These are phyloP conservation scores for Eimeria maxima DNA, from an alignment of 169 alveolate genomes.

Conservation along the genomic window DNA sequence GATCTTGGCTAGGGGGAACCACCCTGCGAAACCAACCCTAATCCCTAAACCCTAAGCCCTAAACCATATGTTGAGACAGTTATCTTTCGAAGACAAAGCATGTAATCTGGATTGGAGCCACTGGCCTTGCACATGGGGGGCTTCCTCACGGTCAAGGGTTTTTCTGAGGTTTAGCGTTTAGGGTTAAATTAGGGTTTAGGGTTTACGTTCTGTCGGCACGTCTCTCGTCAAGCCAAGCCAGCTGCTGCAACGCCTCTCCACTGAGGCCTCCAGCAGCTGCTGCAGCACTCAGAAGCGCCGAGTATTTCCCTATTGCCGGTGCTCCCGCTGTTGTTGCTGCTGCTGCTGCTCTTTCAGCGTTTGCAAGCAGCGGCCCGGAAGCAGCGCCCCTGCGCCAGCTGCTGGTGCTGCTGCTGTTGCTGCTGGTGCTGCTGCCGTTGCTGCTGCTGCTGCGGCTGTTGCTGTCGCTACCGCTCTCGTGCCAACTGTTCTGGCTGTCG, in stretches of 20 bases:
- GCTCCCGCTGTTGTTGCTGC: conserved; percentile 20
- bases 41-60: conserved; percentile 19
- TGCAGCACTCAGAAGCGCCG: conserved; percentile 10
- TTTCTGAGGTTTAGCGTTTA: neutral
- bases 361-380: neutral
- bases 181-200: neutral
- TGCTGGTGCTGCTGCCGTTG: conserved; percentile 17
- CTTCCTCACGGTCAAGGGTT: too few relatives aligned
- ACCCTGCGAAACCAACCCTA: conserved; percentile 21
- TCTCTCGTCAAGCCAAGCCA: conserved; percentile 44
- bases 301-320: conserved; percentile 17
- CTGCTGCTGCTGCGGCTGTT: conserved; percentile 30
- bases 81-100: too few relatives aligned
- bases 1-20: conserved; percentile 79
- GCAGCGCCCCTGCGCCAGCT: neutral
- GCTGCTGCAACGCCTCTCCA: conserved; percentile 41
- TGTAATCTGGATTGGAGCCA: too few relatives aligned
- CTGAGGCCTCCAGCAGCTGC: too few relatives aligned
- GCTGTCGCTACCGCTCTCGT: conserved; percentile 36
- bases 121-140: too few relatives aligned
- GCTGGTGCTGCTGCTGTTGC: neutral
- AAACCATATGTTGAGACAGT: neutral
- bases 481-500: conserved; percentile 19
- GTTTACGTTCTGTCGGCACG: conserved; percentile 38
- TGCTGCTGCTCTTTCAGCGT: neutral